Base-by-base conservation (phyloP, 305 asterid species). In the Fraxinus latifolia region DNA sequence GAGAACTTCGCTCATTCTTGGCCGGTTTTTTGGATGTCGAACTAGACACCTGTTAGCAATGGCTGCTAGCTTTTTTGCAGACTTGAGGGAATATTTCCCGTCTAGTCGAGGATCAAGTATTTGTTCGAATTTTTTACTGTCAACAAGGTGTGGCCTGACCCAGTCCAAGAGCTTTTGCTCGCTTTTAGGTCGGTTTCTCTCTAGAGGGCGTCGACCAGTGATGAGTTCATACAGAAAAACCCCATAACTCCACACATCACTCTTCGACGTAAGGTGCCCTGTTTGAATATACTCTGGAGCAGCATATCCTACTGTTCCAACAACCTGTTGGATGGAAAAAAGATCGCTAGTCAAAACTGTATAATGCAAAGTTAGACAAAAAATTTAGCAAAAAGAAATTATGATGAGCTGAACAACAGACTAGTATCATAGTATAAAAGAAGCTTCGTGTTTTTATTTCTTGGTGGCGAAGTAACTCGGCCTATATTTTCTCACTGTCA, bases 231-330 rank as follows among this genome's bases (percentile, higher is more conserved):
- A 93, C 9, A 95, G 95, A 77, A 95, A 93, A 81, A 95, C 86
- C 9, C 99, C 99, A 76, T 93, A 95, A 77, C 98, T 94, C 99
- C 98, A 95, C 7, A 95, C 94, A 1, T 95, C 98, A 77, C 97
- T 92, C 87, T 93, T 95, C 76, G 87, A 87, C 50, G 99, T 93
- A 2, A 95, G 93, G 36, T 94, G 95, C 12, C 99, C 99, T 0
- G 99, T 95, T 60, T 90, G 95, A 27, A 95, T 90, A 84, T 95
- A 95, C 81, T 95, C 99, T 8, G 97, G 98, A 14, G 98, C 98
- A 1, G 99, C 99, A 81, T 95, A 95, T 42, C 99, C 99, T 5
- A 94, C 90, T 0, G 99, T 95, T 50, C 99, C 98, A 23, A 95
- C 98, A 53, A 95, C 94, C 97, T 94, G 82, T 79, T 82, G 65